phyloP scores from a whole-genome alignment of 768 basidiomycete genomes.

The Arthromyces matolae region DNA sequence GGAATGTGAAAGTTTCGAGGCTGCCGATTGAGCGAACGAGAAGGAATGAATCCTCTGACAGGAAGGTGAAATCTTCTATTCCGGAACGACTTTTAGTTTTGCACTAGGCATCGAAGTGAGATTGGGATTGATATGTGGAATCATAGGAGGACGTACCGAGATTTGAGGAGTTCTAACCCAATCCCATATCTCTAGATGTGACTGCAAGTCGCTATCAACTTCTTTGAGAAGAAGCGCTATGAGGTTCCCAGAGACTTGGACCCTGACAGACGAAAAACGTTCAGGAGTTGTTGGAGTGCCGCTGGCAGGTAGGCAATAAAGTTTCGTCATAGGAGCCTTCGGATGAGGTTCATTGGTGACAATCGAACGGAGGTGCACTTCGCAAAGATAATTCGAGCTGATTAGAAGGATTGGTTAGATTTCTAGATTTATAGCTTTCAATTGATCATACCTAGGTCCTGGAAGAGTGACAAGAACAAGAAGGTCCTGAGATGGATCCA shows the following conservation, averaged over 20 bases:
- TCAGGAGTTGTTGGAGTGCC: constrained; percentile 26
- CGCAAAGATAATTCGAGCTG: constrained; percentile 42
- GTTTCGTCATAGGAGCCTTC: constrained; percentile 33
- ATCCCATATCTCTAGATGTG: constrained; percentile 50
- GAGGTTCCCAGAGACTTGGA: constrained; percentile 44
- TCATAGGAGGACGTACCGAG: constrained; percentile 33
- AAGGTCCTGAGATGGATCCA: constrained; percentile 54
- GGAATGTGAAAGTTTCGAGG: constrained; percentile 49
- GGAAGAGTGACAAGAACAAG: constrained; percentile 47
- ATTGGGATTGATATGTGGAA: neutral
- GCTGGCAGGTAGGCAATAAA: constrained; percentile 35
- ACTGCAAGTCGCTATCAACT: constrained; percentile 34
- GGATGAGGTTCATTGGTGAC: constrained; percentile 50
- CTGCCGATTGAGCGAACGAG: constrained; percentile 42
- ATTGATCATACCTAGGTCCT: constrained; percentile 34
- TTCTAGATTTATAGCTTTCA: neutral
- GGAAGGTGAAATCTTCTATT: constrained; percentile 53
- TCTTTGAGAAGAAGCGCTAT: constrained; percentile 51
- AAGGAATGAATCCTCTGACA: constrained; percentile 43
- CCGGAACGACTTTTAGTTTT: constrained; percentile 36
- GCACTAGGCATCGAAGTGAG: constrained; percentile 34
- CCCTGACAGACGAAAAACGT: constrained; percentile 37
- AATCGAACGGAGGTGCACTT: constrained; percentile 49
- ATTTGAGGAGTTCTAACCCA: constrained; percentile 38
- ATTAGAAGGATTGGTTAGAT: constrained; percentile 4